Percentiles rank a stretch among this genome's conserved stretches.
Conservation (phyloP, 257 asterid genomes). For the Solanum sejunctum region DNA sequence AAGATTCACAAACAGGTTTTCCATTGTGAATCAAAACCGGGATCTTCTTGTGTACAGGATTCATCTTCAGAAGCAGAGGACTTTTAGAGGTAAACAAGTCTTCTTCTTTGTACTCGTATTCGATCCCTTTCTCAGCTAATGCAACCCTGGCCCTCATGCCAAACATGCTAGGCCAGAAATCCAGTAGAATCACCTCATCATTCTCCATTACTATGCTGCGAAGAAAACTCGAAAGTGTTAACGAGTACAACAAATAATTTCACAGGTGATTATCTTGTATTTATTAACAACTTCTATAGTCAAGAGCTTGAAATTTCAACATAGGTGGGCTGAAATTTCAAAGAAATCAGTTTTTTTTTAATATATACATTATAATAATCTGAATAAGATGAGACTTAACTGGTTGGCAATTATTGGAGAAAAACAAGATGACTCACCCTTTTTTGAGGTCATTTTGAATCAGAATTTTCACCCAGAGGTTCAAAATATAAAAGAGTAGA, state of each 20-base stretch:
- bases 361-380: too few relatives aligned
- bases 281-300: background rate
- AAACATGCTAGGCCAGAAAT: background rate
- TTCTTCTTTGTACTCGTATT: background rate
- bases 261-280: background rate
- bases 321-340: background rate
- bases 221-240: background rate
- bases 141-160: background rate
- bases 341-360: background rate
- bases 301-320: background rate
- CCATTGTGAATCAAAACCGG: constrained; percentile 2
- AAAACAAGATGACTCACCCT: background rate
- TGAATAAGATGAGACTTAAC: too few relatives aligned
- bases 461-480: too few relatives aligned
- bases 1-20: background rate
- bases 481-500: too few relatives aligned
- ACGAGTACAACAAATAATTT: background rate
- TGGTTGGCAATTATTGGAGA: background rate
- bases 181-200: constrained; percentile 4
- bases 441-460: background rate
- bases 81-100: background rate
- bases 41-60: background rate
- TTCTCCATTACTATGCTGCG: background rate
- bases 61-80: background rate
- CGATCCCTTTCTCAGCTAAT: background rate